Evolutionary conservation across 2,329 filamentous ascomycete species (phyloP), one percentile per base, ranked within the genome.

Genomic region (Trichoderma simmonsii): DNA sequence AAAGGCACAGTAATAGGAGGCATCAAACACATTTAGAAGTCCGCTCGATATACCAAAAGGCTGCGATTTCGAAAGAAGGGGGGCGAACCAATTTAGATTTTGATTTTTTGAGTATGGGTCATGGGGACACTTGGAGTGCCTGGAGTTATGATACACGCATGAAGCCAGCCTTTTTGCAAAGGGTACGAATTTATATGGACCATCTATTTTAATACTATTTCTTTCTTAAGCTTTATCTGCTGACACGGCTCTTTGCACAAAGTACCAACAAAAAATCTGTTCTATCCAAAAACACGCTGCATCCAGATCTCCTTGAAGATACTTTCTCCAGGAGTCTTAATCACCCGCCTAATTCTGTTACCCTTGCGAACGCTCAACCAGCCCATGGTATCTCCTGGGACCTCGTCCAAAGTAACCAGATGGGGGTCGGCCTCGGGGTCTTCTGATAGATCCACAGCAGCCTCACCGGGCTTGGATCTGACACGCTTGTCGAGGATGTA

Each of bases 1-100:
- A 92, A 92, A 80, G 95, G 95, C 5, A 90, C 91, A 72, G 90
- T 92, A 34, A 92, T 98, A 77, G 93, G 93, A 72, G 90, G 90
- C 68, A 95, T 94, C 77, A 98, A 96, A 82, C 94, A 98, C 79
- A 77, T 82, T 75, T 89, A 81, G 78, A 21, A n/a, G 9, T 28
- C 48, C 26, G 7, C 5, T 18, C 24, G 51, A 59, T 32, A 67
- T 67, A 11, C 56, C 36, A n/a, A n/a, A 32, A 32, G 30, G 28
- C 39, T 24, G 57, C 57, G 15, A 54, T 34, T 28, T 54, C 21
- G 28, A 39, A 15, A 30, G 30, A 34, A 30, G 21, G 12, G 56
- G 34, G 12, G 66, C 57, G 32, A 12, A 3, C 57, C 43, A 28
- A 51, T 54, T 39, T 54, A 62, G 67, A 34, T 51, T 43, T 30